Percentiles rank a stretch among this genome's conserved stretches.
These are phyloP conservation scores for Macrolepiota dolichaula DNA, from an alignment of 768 basidiomycete genomes.

Conservation along the genomic window DNA sequence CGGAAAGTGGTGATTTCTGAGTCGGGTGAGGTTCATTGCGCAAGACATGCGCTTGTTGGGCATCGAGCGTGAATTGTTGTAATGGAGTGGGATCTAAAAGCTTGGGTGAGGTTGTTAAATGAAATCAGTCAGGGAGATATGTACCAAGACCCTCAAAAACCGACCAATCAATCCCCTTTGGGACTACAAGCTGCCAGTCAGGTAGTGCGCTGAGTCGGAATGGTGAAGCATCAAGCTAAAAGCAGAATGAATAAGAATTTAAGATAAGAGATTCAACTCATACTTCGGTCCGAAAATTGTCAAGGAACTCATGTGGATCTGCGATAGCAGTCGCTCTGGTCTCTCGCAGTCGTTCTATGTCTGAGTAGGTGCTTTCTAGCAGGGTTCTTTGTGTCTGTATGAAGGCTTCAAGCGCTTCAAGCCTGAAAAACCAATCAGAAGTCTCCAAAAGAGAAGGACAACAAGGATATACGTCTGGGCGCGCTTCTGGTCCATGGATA, in stretches of 20 bases:
- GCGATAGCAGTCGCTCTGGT: slow-evolving; percentile 37
- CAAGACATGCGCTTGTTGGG: slow-evolving; percentile 29
- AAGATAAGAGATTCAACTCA: slow-evolving; percentile 2
- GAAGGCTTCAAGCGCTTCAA: slow-evolving; percentile 66
- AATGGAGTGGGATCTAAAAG: slow-evolving; percentile 52
- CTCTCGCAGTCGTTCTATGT: slow-evolving; percentile 53
- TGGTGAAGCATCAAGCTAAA: slow-evolving; percentile 25
- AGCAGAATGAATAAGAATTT: neutral
- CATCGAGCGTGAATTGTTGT: slow-evolving; percentile 38
- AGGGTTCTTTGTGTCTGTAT: slow-evolving; percentile 58
- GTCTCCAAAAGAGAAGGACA: neutral
- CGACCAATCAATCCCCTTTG: slow-evolving; percentile 59
- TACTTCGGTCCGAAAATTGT: slow-evolving; percentile 33
- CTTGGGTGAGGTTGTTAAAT: neutral
- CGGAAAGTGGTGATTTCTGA: slow-evolving; percentile 45
- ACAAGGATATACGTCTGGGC: slow-evolving; percentile 33
- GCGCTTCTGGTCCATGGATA: slow-evolving; percentile 33
- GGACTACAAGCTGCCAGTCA: slow-evolving; percentile 40
- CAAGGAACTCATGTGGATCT: slow-evolving; percentile 30
- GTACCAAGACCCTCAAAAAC: slow-evolving; percentile 55
- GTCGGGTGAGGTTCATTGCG: slow-evolving; percentile 33
- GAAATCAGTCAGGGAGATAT: slow-evolving; percentile 12
- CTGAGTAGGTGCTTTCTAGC: slow-evolving; percentile 57
- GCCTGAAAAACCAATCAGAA: slow-evolving; percentile 26
- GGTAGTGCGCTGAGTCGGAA: slow-evolving; percentile 43